Conservation (phyloP, 257 asterid genomes). For the Gardenia jasminoides region DNA sequence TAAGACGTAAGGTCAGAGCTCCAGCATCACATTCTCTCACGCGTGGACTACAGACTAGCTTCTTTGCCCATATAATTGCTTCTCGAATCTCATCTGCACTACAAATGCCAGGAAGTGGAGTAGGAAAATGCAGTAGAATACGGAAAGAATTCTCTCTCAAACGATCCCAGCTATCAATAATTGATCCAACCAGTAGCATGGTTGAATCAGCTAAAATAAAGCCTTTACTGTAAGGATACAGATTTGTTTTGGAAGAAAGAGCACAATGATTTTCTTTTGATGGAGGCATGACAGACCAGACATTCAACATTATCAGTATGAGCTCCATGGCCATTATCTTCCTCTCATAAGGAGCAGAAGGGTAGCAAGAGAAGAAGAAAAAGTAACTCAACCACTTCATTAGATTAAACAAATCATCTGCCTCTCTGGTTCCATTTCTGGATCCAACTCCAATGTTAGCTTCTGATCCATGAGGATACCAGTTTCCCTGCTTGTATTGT, state of each 20-base stretch:
- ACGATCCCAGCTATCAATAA: slow-evolving; percentile 95
- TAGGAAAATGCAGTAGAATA: slow-evolving; percentile 76
- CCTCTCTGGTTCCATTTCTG: slow-evolving; percentile 41
- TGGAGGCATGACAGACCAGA: slow-evolving; percentile 67
- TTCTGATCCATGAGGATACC: slow-evolving; percentile 56
- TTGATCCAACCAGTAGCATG: slow-evolving; percentile 83
- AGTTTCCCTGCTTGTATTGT: slow-evolving; percentile 65
- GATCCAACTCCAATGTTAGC: slow-evolving; percentile 33
- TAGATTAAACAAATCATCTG: slow-evolving; percentile 65
- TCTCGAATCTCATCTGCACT: slow-evolving; percentile 50
- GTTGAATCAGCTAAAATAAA: slow-evolving; percentile 69
- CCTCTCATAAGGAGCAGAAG: slow-evolving; percentile 98
- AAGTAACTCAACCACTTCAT: slow-evolving; percentile 84
- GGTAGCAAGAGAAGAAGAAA: slow-evolving; percentile 88
- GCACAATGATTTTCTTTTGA: slow-evolving; percentile 35
- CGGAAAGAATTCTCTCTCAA: slow-evolving; percentile 76
- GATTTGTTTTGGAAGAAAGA: slow-evolving; percentile 40
- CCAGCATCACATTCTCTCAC: slow-evolving; percentile 99
- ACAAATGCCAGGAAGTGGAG: slow-evolving; percentile 83
- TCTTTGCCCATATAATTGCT: slow-evolving; percentile 85
- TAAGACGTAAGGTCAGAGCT: slow-evolving; percentile 81
- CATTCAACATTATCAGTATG: slow-evolving; percentile 61
- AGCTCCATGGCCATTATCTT: slow-evolving; percentile 95
- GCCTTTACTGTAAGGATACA: slow-evolving; percentile 65
- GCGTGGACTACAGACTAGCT: slow-evolving; percentile 88